Percentiles rank a stretch among this genome's conserved stretches.
Evolutionary conservation across 2,329 filamentous ascomycete species (phyloP).

Genomic region (Ceratocystis papillata): DNA sequence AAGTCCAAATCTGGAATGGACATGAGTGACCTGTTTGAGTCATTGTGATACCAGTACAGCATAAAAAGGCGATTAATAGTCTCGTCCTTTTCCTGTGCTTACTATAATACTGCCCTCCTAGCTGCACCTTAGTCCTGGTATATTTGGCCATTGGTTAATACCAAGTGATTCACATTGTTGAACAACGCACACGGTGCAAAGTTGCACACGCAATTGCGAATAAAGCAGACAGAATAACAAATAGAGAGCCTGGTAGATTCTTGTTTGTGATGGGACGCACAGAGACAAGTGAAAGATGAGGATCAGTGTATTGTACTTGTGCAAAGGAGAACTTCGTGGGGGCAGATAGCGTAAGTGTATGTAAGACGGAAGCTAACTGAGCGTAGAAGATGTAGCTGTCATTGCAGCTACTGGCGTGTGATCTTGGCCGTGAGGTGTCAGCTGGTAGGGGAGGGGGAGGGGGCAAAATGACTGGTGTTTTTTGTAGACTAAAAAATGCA

Average conservation of each 20-base stretch:
- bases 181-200: neutral
- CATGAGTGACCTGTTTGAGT: conserved; percentile 46
- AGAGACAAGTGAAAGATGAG: neutral
- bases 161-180: neutral
- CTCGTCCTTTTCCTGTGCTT: neutral
- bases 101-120: neutral
- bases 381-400: neutral
- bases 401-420: neutral
- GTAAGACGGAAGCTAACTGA: neutral
- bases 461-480: neutral
- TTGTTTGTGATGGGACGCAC: neutral
- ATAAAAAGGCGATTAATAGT: neutral
- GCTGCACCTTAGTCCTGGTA: neutral
- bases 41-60: conserved; percentile 32
- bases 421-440: neutral
- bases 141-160: neutral
- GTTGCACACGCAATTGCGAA: neutral
- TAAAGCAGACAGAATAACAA: neutral
- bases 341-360: neutral
- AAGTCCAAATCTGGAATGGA: conserved; percentile 39
- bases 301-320: neutral
- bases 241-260: no score
- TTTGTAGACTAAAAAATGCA: neutral
- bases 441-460: neutral
- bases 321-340: neutral